Conservation (phyloP, 2,329 filamentous ascomycete species). For the Pseudocercospora eumusae region DNA sequence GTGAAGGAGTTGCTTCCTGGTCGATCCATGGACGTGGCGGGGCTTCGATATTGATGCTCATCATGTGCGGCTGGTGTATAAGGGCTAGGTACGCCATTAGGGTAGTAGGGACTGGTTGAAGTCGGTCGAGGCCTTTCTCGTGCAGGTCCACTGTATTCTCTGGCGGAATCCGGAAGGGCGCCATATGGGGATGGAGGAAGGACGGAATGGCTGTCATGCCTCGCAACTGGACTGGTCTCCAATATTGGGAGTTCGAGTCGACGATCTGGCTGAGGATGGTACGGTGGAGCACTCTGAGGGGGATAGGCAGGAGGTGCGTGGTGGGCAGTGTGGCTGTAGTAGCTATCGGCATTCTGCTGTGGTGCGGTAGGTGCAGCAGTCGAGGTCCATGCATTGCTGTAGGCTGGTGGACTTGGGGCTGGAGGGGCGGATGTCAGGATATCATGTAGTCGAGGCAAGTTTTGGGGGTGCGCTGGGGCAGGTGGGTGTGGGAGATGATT, state of each 20-base stretch:
- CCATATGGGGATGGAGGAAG: conserved; percentile 31
- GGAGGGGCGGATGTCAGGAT: conserved; percentile 33
- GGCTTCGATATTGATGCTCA: conserved; percentile 29
- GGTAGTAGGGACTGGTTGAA: conserved; percentile 29
- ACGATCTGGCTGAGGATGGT: conserved; percentile 24
- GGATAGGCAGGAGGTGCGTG: conserved; percentile 31
- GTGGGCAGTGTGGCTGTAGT: conserved; percentile 22
- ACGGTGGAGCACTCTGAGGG: conserved; percentile 24
- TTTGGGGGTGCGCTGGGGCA: conserved; percentile 26
- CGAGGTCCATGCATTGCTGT: conserved; percentile 22
- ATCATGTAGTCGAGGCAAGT: conserved; percentile 35
- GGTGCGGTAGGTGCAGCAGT: conserved; percentile 19
- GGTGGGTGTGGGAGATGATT: conserved; percentile 24
- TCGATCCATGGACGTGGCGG: conserved; percentile 23
- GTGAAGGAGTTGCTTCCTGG: conserved; percentile 22
- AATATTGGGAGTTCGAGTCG: conserved; percentile 36
- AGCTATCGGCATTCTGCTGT: conserved; percentile 26
- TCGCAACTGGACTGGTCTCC: conserved; percentile 34
- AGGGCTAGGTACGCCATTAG: conserved; percentile 32
- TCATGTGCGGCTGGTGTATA: conserved; percentile 29
- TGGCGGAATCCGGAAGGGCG: conserved; percentile 24
- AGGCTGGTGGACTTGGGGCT: conserved; percentile 20
- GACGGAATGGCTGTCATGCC: conserved; percentile 28
- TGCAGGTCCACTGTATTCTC: conserved; percentile 28
- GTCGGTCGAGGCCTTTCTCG: conserved; percentile 29